Evolutionary conservation across 164 flowering plant genomes (phyloP).

Genomic region (Paratinospora sagittata): DNA sequence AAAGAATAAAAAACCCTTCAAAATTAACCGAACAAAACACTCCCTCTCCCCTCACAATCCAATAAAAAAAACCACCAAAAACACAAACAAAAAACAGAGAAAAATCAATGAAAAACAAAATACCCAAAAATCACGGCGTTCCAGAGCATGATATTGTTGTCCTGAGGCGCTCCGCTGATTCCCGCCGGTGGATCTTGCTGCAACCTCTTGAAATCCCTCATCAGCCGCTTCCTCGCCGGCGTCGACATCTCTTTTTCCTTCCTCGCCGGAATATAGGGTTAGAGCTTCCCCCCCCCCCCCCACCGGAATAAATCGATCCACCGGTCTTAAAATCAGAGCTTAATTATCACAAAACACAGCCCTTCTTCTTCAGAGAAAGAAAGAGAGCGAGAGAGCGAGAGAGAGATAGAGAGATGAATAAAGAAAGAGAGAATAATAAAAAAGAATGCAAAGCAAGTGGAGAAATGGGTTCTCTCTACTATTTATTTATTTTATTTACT

Average conservation of each 20-base stretch:
- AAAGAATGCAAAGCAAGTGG: too few species aligned
- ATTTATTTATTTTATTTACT: too few species aligned
- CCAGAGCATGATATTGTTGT: constrained; percentile 73
- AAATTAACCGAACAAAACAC: not conserved
- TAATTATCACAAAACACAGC: too few species aligned
- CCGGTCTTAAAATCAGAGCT: too few species aligned
- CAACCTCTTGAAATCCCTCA: constrained; percentile 82
- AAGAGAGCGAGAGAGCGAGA: too few species aligned
- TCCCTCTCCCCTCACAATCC: not conserved
- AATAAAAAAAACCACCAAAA: too few species aligned
- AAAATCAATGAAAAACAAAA: not conserved
- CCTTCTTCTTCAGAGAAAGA: too few species aligned
- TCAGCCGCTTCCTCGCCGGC: constrained; percentile 64
- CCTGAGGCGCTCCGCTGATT: constrained; percentile 72
- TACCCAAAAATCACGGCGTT: constrained; percentile 84
- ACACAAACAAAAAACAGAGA: not conserved
- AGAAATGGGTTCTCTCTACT: too few species aligned
- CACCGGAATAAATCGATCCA: not conserved
- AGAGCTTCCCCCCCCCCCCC: too few species aligned
- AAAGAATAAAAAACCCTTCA: constrained; percentile 10
- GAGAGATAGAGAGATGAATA: too few species aligned
- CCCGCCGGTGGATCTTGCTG: constrained; percentile 80
- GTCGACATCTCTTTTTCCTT: constrained; percentile 51
- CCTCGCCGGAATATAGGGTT: constrained; percentile 7
- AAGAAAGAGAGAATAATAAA: too few species aligned